Evolutionary conservation across 805 yeast genomes (phyloP), one percentile per base, ranked within the genome.

Genomic region (Wickerhamomyces bisporus): DNA sequence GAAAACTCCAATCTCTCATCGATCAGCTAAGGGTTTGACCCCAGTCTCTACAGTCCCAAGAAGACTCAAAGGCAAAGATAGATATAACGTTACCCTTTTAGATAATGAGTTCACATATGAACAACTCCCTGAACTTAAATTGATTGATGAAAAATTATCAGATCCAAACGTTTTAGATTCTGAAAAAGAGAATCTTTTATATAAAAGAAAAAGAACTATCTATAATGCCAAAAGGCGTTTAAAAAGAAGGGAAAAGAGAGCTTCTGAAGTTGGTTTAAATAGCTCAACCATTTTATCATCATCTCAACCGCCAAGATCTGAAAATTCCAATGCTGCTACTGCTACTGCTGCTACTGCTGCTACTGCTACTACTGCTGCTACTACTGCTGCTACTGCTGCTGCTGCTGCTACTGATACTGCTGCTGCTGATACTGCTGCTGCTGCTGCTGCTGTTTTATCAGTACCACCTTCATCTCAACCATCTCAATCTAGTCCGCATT

Each of bases 181-280:
- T 2, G 27, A 33, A 2, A 38, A 31, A 21, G 35, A 32, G 6
- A 33, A 38, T 10, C 26, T 38, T 9, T 26, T 34, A 10, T 16
- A 33, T 9, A 33, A 30, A 6, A 40, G 38, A n/a, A 38, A 32
- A 18, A 40, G 38, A 15, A 6, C 40, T 2, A 12, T 44, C 3
- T 32, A 35, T 7, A 44, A 42, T 30, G 44, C 47, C 2, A 44
- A 21, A 26, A 27, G 41, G 19, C 44, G 47, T 35, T 10, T n/a
- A 6, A 26, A 18, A 6, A 39, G 45, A 31, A 27, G 25, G 15
- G 11, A 24, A 16, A 29, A 38, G 27, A 21, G 23, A 36, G 32
- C 24, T n/a, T n/a, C n/a, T n/a, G n/a, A n/a, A 21, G 24, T 10
- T 21, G 10, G 10, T 21, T 44, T n/a, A n/a, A n/a, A n/a, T n/a